Base-by-base conservation (phyloP, 306 rosid species). In the Trifolium fragiferum region DNA sequence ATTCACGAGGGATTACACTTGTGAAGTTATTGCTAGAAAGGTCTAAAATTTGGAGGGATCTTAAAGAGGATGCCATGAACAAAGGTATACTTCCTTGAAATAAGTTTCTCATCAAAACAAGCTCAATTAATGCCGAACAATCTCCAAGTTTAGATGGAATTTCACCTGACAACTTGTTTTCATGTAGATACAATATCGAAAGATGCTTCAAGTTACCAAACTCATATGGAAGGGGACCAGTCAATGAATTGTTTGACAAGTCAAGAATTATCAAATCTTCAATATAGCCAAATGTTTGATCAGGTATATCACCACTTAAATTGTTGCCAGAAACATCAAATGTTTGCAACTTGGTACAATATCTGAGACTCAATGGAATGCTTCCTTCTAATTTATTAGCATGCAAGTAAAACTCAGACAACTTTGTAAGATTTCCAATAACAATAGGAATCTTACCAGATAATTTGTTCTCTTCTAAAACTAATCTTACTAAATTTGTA, bases 131-230 rank as follows among this genome's bases (percentile, higher is more conserved):
- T n/a, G n/a, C n/a, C n/a, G n/a, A n/a, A n/a, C n/a, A n/a, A n/a
- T n/a, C n/a, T n/a, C n/a, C n/a, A n/a, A n/a, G n/a, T n/a, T n/a
- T n/a, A n/a, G n/a, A n/a, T n/a, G 85, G 81, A 76, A 76, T 72
- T 66, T 72, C 78, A 37, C 78, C 81, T 9, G 75, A 71, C 14
- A 76, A 19, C 30, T 55, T 71, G 71, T 81, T 76, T n/a, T n/a
- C n/a, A n/a, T 4, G 0, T 23, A 81, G 60, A 76, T 18, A 0
- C 13, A 71, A 5, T 0, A 0, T 0, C 2, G 62, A 78, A 46
- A 81, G 74, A 1, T 76, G 75, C 15, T 57, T 37, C 59, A 81
- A 40, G 13, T 55, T 76, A 8, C 78, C 66, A 71, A 81, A 66
- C 2, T 46, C 81, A 6, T 44, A 66, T 65, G 81, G 84, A 69